phyloP scores from a whole-genome alignment of 345 rosid species.

The Eutrema yunnanense region DNA sequence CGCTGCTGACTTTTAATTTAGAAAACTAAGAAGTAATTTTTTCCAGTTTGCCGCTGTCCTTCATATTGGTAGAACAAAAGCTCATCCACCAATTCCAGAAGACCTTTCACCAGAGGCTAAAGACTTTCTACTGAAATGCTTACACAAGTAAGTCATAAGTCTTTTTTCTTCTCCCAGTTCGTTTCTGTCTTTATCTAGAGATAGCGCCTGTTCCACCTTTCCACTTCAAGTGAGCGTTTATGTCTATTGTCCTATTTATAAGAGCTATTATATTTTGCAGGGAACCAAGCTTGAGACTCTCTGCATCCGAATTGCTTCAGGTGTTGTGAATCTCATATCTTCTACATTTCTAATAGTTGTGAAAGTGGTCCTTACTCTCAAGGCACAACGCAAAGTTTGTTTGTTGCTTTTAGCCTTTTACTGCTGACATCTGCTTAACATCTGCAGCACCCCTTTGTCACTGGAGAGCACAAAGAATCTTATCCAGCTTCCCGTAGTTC shows the following conservation, averaged over 20 bases:
- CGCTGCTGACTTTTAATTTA: background rate
- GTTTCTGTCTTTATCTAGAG: conserved; percentile 5
- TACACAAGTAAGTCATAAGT: conserved; percentile 52
- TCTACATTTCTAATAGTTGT: background rate
- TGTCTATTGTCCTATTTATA: background rate
- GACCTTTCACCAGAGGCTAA: conserved; percentile 80
- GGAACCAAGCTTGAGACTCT: conserved; percentile 75
- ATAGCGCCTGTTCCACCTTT: background rate
- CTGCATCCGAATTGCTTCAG: conserved; percentile 75
- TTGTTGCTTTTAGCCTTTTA: background rate
- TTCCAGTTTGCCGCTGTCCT: conserved; percentile 94
- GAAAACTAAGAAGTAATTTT: conserved; percentile 12
- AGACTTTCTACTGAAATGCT: conserved; percentile 77
- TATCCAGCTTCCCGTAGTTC: conserved; percentile 38
- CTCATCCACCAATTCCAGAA: conserved; percentile 94
- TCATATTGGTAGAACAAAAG: conserved; percentile 83
- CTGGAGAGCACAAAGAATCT: conserved; percentile 53
- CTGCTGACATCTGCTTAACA: conserved; percentile 18
- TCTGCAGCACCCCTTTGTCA: conserved; percentile 82
- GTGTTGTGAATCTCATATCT: conserved; percentile 30
- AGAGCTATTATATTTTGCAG: conserved; percentile 31
- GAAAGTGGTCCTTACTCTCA: background rate
- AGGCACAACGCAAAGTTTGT: background rate
- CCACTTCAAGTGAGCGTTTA: background rate
- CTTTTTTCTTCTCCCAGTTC: background rate